These are phyloP conservation scores for Cytospora schulzeri DNA, from an alignment of 2,329 filamentous ascomycete genomes.

Conservation along the genomic window DNA sequence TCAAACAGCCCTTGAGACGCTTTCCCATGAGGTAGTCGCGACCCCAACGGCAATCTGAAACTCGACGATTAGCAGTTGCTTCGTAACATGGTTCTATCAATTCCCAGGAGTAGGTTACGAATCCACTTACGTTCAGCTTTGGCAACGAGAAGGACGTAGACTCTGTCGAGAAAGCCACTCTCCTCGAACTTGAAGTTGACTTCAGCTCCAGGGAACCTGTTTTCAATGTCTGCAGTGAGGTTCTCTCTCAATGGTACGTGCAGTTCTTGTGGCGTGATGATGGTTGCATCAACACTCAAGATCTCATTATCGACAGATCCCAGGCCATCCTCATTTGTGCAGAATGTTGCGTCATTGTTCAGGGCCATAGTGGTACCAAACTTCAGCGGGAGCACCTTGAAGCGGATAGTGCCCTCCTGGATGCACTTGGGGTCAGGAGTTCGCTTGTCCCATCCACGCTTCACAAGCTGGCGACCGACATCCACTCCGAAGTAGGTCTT, in stretches of 20 bases:
- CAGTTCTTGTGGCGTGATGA: conserved; percentile 51
- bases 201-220: conserved; percentile 47
- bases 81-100: background rate
- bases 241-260: conserved; percentile 45
- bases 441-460: conserved; percentile 51
- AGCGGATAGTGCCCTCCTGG: conserved; percentile 45
- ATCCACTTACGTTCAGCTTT: conserved; percentile 40
- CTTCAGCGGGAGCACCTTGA: conserved; percentile 47
- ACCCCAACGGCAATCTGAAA: conserved; percentile 47
- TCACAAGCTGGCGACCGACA: conserved; percentile 48
- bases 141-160: conserved; percentile 61
- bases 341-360: conserved; percentile 29
- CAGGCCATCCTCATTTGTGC: conserved; percentile 26
- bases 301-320: conserved; percentile 37
- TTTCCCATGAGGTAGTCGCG: conserved; percentile 45
- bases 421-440: conserved; percentile 37
- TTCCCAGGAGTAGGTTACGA: background rate
- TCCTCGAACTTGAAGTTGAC: conserved; percentile 53
- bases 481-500: conserved; percentile 52
- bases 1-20: conserved; percentile 28
- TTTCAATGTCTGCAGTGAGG: conserved; percentile 44
- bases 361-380: conserved; percentile 41
- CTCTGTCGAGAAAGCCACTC: conserved; percentile 51
- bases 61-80: background rate
- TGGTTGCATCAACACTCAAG: conserved; percentile 50